A percentile compares a stretch with the other conserved stretches of the same genome.
These are phyloP conservation scores for Meyerozyma elateridarum DNA, from an alignment of 1,139 yeast genomes.

Conservation along the genomic window DNA sequence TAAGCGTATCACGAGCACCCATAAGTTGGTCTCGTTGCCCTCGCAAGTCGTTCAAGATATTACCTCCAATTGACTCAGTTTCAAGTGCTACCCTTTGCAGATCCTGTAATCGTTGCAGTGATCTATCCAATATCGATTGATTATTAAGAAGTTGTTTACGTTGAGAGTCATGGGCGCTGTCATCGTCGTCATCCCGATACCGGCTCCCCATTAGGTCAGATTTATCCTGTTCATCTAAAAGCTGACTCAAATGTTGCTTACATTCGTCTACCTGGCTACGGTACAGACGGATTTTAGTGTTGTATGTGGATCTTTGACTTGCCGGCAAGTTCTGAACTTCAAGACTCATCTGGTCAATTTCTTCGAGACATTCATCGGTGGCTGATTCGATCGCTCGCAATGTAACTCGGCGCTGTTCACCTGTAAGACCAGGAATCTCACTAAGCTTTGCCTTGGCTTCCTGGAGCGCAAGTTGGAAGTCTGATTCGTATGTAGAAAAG, in stretches of 20 bases:
- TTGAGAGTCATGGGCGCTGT: conserved; percentile 57
- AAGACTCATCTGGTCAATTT: conserved; percentile 73
- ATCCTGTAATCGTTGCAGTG: conserved; percentile 79
- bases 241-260: conserved; percentile 47
- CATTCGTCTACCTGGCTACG: conserved; percentile 55
- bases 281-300: conserved; percentile 67
- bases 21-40: conserved; percentile 91
- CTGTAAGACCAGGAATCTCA: conserved; percentile 48
- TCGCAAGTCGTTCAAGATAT: conserved; percentile 80
- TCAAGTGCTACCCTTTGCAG: conserved; percentile 89
- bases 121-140: conserved; percentile 76
- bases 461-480: conserved; percentile 64
- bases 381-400: conserved; percentile 62
- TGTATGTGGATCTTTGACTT: conserved; percentile 59
- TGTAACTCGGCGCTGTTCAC: conserved; percentile 46
- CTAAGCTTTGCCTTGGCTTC: conserved; percentile 67
- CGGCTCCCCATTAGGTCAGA: conserved; percentile 62
- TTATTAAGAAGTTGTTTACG: conserved; percentile 77
- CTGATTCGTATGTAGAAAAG: conserved; percentile 67
- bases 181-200: conserved; percentile 30
- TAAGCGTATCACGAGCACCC: conserved; percentile 77
- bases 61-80: conserved; percentile 89
- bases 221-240: conserved; percentile 62
- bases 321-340: conserved; percentile 82
- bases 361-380: conserved; percentile 73